phyloP scores from a whole-genome alignment of 2,329 filamentous ascomycete species.

The Sporothrix brunneoviolacea region DNA sequence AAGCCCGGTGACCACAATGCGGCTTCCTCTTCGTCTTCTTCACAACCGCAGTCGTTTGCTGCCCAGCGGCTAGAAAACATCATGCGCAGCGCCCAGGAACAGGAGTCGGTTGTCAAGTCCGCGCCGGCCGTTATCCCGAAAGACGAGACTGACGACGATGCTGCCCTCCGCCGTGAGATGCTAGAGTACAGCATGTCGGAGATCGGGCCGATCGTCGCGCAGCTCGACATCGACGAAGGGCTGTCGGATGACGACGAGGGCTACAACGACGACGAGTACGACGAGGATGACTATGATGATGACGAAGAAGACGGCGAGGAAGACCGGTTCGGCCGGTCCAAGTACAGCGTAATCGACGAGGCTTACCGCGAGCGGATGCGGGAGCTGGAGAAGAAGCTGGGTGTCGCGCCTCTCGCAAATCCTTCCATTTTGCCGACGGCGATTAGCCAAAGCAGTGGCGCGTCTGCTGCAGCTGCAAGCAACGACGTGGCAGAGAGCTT shows the following conservation, averaged over 20 bases:
- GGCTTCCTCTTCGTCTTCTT: constrained; percentile 12
- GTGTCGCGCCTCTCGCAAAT: constrained; percentile 44
- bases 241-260: constrained; percentile 44
- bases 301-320: constrained; percentile 59
- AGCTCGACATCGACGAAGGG: constrained; percentile 74
- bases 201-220: constrained; percentile 85
- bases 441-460: no score
- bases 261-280: constrained; percentile 37
- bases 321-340: constrained; percentile 70
- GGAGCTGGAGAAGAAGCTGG: constrained; percentile 70
- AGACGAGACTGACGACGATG: constrained; percentile 74
- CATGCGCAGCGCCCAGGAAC: constrained; percentile 49
- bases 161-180: constrained; percentile 77
- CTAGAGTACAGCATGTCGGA: constrained; percentile 82
- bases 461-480: neutral
- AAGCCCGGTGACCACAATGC: constrained; percentile 34
- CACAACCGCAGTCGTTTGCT: constrained; percentile 30
- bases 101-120: constrained; percentile 41
- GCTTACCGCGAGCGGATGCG: constrained; percentile 79
- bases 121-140: constrained; percentile 56
- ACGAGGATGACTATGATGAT: constrained; percentile 37
- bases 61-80: constrained; percentile 48
- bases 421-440: constrained; percentile 12
- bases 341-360: constrained; percentile 58
- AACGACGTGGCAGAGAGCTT: constrained; percentile 40